Base-by-base conservation (phyloP, 805 yeast genomes). In the Myxozyma udenii region DNA sequence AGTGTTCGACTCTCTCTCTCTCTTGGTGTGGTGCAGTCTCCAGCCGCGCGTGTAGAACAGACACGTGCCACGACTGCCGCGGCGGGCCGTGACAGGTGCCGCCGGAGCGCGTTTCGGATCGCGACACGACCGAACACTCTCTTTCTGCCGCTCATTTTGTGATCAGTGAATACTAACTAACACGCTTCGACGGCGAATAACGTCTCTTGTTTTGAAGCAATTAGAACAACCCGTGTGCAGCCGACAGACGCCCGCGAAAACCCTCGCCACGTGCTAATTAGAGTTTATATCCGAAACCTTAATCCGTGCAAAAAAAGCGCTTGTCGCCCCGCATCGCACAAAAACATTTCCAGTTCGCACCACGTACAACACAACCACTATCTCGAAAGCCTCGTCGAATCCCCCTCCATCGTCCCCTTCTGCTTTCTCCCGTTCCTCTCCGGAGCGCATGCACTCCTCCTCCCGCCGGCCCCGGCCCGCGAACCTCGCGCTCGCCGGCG, bases 401-500 rank as follows among this genome's bases (percentile, higher is more conserved):
- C 35, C 25, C 11, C 23, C 43, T 19, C 24, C 32, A 4, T 35
- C 37, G 11, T 11, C 16, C 37, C 35, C 36, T 41, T 4, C 24
- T 28, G 38, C 24, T 3, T 25, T n/a, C 48, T 12, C 36, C 36
- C 18, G 33, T 11, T 36, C 6, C 2, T n/a, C 37, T n/a, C 30
- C 44, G n/a, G 24, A 18, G n/a, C 44, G 14, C 43, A 26, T 22
- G 18, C 25, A 40, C 45, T 41, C 50, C 32, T 33, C 36, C 23
- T 81, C 72, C 59, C 53, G 59, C 46, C 51, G 48, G 44, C 47
- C 36, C 36, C 46, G 55, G 24, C 54, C 57, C 28, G 46, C 50
- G 26, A 41, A 36, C 39, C 53, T 55, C 19, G 58, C 53, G 7
- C 42, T 55, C 30, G 43, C 44, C 12, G 36, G 26, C 23, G 46